Conservation (phyloP, 2,329 filamentous ascomycete genomes). For the Colletotrichum sp. region DNA sequence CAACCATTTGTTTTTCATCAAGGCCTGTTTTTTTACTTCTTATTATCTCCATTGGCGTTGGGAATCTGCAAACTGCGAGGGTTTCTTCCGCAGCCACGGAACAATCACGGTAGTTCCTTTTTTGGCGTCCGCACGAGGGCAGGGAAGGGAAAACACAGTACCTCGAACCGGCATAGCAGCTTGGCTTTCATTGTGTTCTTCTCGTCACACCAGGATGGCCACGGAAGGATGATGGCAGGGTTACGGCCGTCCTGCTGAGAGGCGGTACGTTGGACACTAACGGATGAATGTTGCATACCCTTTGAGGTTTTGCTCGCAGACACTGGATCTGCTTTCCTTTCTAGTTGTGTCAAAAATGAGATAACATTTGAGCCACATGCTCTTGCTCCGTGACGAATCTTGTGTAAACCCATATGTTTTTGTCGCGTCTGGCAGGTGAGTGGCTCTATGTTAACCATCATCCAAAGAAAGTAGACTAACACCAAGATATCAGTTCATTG, state of each 20-base stretch:
- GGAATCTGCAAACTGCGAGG: neutral
- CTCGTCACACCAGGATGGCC: neutral
- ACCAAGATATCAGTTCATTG: neutral
- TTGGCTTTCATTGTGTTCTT: slow-evolving; percentile 18
- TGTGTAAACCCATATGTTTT: neutral
- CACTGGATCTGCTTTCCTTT: neutral
- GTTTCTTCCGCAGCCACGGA: neutral
- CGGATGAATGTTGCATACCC: neutral
- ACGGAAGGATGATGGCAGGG: neutral
- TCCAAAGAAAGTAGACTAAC: neutral
- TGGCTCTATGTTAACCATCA: neutral
- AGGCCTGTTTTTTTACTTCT: neutral
- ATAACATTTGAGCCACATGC: neutral
- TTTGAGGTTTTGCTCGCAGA: neutral
- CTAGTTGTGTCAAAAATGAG: neutral
- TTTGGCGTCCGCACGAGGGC: neutral
- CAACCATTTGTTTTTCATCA: neutral
- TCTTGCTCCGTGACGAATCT: neutral
- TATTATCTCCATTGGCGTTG: neutral
- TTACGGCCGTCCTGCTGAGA: neutral
- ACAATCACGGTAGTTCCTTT: neutral
- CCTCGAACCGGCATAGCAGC: slow-evolving; percentile 16
- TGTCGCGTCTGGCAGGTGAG: neutral
- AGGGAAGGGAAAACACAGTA: slow-evolving; percentile 17
- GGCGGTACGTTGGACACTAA: neutral